These are phyloP conservation scores for Mollisia scopiformis DNA, from an alignment of 2,329 filamentous ascomycete species.

Conservation along the genomic window DNA sequence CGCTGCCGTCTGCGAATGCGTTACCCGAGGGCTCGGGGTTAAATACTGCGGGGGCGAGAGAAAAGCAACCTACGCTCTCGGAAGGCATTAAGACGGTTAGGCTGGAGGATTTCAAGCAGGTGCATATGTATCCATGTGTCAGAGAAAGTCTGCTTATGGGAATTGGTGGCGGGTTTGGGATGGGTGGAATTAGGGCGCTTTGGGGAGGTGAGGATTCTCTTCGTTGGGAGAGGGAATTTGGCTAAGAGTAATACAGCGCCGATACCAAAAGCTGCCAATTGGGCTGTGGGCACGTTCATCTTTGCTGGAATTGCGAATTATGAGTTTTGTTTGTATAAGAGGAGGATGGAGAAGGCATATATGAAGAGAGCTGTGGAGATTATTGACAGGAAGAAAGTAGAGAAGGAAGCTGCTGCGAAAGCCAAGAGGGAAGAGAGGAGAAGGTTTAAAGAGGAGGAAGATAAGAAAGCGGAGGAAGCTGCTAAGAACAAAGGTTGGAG, in stretches of 20 bases:
- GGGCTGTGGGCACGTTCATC: slow-evolving; percentile 80
- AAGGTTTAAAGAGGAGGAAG: slow-evolving; percentile 46
- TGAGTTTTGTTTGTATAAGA: slow-evolving; percentile 80
- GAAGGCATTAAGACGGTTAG: slow-evolving; percentile 72
- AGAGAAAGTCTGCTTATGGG: slow-evolving; percentile 82
- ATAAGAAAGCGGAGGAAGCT: slow-evolving; percentile 34
- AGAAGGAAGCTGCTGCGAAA: slow-evolving; percentile 56
- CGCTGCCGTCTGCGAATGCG: slow-evolving; percentile 35
- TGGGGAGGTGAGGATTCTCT: slow-evolving; percentile 65
- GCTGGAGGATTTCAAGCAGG: slow-evolving; percentile 67
- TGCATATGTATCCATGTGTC: slow-evolving; percentile 83
- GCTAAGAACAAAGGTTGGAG: slow-evolving; percentile 34
- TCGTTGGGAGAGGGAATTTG: neutral
- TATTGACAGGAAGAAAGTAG: slow-evolving; percentile 72
- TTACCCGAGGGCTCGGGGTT: slow-evolving; percentile 37
- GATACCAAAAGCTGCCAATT: slow-evolving; percentile 74
- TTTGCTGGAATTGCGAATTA: slow-evolving; percentile 72
- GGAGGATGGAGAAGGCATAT: slow-evolving; percentile 75
- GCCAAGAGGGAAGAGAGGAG: slow-evolving; percentile 44
- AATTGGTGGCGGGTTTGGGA: slow-evolving; percentile 76
- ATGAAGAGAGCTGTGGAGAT: slow-evolving; percentile 88
- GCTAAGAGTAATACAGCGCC: slow-evolving; percentile 48
- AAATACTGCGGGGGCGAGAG: slow-evolving; percentile 36
- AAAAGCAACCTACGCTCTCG: slow-evolving; percentile 45
- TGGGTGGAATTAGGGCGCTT: slow-evolving; percentile 75